Base-by-base conservation (phyloP, 140 eudicot genomes). In the Erigeron philadelphicus region DNA sequence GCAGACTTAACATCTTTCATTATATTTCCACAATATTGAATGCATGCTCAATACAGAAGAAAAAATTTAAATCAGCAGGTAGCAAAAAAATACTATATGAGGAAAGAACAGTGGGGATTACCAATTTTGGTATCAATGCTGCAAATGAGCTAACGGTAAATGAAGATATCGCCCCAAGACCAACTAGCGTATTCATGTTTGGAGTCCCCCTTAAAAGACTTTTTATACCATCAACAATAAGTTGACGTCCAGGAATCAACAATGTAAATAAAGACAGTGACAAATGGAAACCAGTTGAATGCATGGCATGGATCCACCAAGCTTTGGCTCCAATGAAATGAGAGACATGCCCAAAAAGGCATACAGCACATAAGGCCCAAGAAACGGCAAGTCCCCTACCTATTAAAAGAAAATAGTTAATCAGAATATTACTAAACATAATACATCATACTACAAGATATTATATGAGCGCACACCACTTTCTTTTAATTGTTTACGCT, bases 161-260 rank as follows among this genome's bases (percentile, higher is more conserved):
- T 23, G 99, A 93, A 40, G 99, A 93, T 66, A 93, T 62, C 56
- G 99, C 99, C 70, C 99, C 99, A 72, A 93, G 97, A 74, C 99
- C 99, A 80, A 93, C 99, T 81, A 93, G 72, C 5, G 99, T 93
- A 70, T 93, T 93, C 99, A 93, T 93, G 84, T 89, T 93, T 70
- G 99, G 99, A 71, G 87, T 78, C 70, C 99, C 99, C 80, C 84
- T 80, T 25, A 93, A 48, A 15, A 93, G 90, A 74, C 99, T 89
- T 80, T 79, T 87, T 58, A 93, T 74, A 61, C 99, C 99, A 84
- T 93, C 99, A 71, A 80, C 58, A 25, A 93, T 89, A 23, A 93
- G 95, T 61, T 87, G 95, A 61, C 99, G 88, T 38, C 99, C 99
- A 55, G 99, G 99, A 64, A 84, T 82, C 65, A 93, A 87, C 82